Percentiles rank a stretch among this genome's conserved stretches.
phyloP scores from a whole-genome alignment of 2,329 filamentous ascomycete species.

The Chrysoporthe puriensis region DNA sequence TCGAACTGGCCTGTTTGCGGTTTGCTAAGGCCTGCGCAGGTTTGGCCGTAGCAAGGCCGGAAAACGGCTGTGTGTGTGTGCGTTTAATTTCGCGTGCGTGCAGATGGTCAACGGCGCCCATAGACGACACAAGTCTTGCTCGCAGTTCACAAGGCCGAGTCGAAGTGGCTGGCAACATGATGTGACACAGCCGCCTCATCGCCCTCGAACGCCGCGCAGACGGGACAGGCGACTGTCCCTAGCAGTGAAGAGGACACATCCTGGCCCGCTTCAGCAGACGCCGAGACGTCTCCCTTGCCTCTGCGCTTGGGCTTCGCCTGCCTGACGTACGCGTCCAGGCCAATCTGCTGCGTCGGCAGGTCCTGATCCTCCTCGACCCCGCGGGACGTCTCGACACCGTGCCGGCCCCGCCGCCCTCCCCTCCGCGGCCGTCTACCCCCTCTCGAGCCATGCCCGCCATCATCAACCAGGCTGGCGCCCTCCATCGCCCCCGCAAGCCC shows the following conservation, averaged over 20 bases:
- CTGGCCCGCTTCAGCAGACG: background rate
- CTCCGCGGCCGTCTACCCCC: background rate
- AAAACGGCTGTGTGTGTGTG: no score
- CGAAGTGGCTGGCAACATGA: slow-evolving; percentile 66
- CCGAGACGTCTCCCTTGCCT: slow-evolving; percentile 33
- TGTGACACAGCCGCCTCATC: slow-evolving; percentile 70
- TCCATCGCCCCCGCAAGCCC: background rate
- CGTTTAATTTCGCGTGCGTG: background rate
- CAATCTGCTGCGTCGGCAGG: slow-evolving; percentile 46
- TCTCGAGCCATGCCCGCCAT: background rate
- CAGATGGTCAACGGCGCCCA: background rate
- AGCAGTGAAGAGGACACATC: slow-evolving; percentile 15
- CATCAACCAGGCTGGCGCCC: background rate
- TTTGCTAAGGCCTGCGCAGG: no score
- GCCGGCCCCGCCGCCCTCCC: slow-evolving; percentile 23
- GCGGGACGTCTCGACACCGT: slow-evolving; percentile 28
- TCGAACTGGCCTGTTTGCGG: no score
- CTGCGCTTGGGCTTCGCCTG: slow-evolving; percentile 38
- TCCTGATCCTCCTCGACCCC: slow-evolving; percentile 40
- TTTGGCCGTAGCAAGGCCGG: no score
- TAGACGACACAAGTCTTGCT: no score
- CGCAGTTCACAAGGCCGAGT: slow-evolving; percentile 29
- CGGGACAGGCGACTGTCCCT: slow-evolving; percentile 56
- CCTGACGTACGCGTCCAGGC: slow-evolving; percentile 56
- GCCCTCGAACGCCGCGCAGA: slow-evolving; percentile 68